Percentiles rank a stretch among this genome's conserved stretches.
These are phyloP conservation scores for Phytopythium litorale DNA, from an alignment of 352 stramenopile genomes.

Conservation along the genomic window DNA sequence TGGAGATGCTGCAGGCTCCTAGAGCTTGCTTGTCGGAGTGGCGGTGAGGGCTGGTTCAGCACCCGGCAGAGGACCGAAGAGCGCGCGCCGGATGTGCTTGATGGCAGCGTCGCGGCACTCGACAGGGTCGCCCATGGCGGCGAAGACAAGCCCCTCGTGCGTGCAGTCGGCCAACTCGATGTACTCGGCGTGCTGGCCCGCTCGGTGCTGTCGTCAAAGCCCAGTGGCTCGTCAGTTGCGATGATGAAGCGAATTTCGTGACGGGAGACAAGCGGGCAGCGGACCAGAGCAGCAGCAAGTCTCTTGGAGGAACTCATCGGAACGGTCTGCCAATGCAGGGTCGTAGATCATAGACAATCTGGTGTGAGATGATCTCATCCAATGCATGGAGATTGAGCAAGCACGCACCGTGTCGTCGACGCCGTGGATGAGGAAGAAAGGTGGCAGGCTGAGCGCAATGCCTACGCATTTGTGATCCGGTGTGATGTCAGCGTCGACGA, in stretches of 20 bases:
- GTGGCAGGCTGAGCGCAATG: conserved; percentile 20
- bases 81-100: conserved; percentile 36
- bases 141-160: conserved; percentile 65
- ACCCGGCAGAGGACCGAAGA: conserved; percentile 4
- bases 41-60: background rate
- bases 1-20: background rate
- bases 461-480: background rate
- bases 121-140: conserved; percentile 63
- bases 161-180: conserved; percentile 43
- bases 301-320: conserved; percentile 56
- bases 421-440: conserved; percentile 59
- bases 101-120: conserved; percentile 34
- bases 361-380: background rate
- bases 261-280: background rate
- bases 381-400: background rate
- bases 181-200: conserved; percentile 37
- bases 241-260: background rate
- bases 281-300: conserved; percentile 42
- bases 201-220: conserved; percentile 21
- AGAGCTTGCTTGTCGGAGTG: background rate
- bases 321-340: background rate
- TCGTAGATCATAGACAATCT: too few species aligned
- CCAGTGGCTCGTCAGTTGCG: background rate
- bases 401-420: conserved; percentile 24
- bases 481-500: background rate